Evolutionary conservation across 2,329 filamentous ascomycete genomes (phyloP), one percentile per base, ranked within the genome.

Genomic region (Aspergillus bombycis): DNA sequence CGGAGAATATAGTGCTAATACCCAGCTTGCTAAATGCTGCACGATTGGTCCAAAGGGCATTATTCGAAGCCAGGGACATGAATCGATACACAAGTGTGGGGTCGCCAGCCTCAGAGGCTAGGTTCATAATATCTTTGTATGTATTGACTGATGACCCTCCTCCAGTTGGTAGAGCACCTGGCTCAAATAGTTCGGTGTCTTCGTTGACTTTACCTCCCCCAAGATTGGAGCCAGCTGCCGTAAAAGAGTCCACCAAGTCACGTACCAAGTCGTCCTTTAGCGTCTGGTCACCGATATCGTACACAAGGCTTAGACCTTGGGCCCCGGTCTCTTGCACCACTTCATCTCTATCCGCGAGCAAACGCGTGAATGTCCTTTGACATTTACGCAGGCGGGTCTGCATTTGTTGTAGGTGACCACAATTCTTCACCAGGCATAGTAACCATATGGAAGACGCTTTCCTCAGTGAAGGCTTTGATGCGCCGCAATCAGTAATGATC

Each of bases 51-150:
- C 95, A 99, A 19, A 96, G 96, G 0, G 94, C 93, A 55, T 96
- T 96, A 72, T 97, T 97, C 1, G 93, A 93, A 3, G 95, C 95
- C 69, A 99, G 85, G 0, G 94, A 94, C 95, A 99, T 99, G 80
- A 99, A 98, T 65, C 94, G 93, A 81, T 99, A 99, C 1, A 98
- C 92, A n/a, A 99, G 83, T 70, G 91, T 94, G 63, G 95, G 94
- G 72, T 99, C 94, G 12, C 95, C 95, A 38, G 97, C 94, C 79
- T 99, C 95, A 50, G 94, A 92, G n/a, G 95, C 95, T 55, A 99
- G 83, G 69, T 86, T 95, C 77, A 99, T 91, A 68, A 99, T 98
- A 73, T 99, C 95, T 75, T 96, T 97, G 81, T 99, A 99, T 0
- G 94, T 98, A 0, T 93, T 97, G 61, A 98, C 87, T 0, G 93